Base-by-base conservation (phyloP, 148 eudicot genomes). In the Limonium bicolor region DNA sequence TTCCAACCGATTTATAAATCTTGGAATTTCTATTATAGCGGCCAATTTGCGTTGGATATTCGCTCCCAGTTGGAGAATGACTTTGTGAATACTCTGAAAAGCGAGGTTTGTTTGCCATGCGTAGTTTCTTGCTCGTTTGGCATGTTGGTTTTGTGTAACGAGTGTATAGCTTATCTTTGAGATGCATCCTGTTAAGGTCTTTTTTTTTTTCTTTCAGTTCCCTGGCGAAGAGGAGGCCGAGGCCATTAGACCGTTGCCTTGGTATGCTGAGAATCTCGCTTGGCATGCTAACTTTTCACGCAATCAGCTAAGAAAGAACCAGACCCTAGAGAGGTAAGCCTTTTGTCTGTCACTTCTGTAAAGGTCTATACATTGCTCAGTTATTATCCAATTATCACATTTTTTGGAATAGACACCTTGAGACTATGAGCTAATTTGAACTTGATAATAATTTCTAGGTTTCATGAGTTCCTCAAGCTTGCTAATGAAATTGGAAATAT, bases 241-340 rank as follows among this genome's bases (percentile, higher is more conserved):
- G 53, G 87, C 88, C 47, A 58, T 90, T 22, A 66, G 65, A 60
- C 85, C 95, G 20, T 58, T 90, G 62, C 85, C 88, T 42, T 90
- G 99, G 99, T 90, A 80, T 66, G 95, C 99, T 2, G 80, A 78
- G 51, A 84, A 80, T 69, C 74, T 84, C 23, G 99, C 99, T 20
- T 90, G 99, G 99, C 99, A 90, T 65, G 80, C 99, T 20, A 78
- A 76, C 54, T 90, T 64, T 63, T 90, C 99, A 27, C 63, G 99
- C 32, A 80, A 68, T 59, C 93, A 90, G 72, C 61, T 90, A 60
- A 73, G 99, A 51, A 84, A 84, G 72, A 90, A 79, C 54, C 77
- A 90, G 62, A 78, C 77, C 19, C 82, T 90, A 21, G 80, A 73
- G 61, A 78, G 95, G 99, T 85, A 52, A 61, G 52, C 24, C 27